Conservation (phyloP, 176 grass and related monocot species). For the Puccinellia tenuiflora region DNA sequence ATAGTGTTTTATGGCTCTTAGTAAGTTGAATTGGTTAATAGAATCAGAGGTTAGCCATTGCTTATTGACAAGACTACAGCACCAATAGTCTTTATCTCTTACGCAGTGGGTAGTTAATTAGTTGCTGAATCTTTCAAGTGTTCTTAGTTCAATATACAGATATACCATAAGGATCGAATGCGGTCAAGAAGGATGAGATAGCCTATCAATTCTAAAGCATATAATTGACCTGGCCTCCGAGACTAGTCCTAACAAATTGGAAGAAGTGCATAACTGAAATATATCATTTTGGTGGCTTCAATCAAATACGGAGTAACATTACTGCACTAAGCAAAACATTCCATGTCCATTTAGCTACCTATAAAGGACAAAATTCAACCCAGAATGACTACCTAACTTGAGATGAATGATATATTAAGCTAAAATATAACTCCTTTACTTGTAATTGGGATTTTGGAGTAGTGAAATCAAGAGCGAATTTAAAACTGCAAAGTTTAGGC, state of each 20-base stretch:
- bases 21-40: too few species aligned
- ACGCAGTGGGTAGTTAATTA: background rate
- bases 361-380: background rate
- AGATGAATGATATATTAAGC: background rate
- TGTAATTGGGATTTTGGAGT: background rate
- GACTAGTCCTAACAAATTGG: background rate
- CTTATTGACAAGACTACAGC: too few species aligned
- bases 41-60: too few species aligned
- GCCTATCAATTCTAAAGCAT: background rate
- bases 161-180: background rate
- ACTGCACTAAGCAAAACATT: background rate
- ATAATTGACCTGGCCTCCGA: background rate
- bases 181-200: background rate
- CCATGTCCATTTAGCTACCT: background rate
- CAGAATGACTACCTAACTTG: background rate
- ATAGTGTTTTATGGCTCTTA: background rate
- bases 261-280: background rate
- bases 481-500: background rate
- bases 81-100: too few species aligned
- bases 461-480: background rate
- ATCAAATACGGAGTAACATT: background rate
- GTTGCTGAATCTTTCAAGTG: background rate
- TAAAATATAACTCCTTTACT: background rate
- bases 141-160: background rate
- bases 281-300: background rate